These are phyloP conservation scores for Areca catechu DNA, from an alignment of 176 grass and related monocot genomes.

Conservation along the genomic window DNA sequence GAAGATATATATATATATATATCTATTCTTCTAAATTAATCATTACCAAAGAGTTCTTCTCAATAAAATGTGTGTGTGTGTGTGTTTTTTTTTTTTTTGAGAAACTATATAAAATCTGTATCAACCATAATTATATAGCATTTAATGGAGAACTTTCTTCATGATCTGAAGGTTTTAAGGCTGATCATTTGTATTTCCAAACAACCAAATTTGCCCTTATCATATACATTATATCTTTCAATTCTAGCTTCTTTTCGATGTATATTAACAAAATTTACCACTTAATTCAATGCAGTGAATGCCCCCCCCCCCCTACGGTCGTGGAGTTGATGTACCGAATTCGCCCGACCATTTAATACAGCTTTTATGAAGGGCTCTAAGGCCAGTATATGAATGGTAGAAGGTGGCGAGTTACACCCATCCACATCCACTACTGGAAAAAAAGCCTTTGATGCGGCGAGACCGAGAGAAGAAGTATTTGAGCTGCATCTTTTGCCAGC, in stretches of 20 bases:
- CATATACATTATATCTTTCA: too few species aligned
- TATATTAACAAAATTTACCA: too few species aligned
- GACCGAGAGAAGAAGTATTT: not conserved
- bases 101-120: not conserved
- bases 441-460: not conserved
- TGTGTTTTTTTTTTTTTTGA: too few species aligned
- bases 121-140: not conserved
- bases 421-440: not conserved
- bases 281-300: too few species aligned
- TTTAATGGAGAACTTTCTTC: not conserved
- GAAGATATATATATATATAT: too few species aligned
- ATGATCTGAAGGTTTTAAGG: not conserved
- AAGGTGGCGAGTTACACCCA: not conserved
- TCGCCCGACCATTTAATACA: too few species aligned
- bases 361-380: too few species aligned
- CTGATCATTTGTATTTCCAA: not conserved
- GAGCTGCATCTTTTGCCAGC: not conserved
- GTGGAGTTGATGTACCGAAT: too few species aligned
- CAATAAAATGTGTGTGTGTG: too few species aligned
- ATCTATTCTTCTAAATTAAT: not conserved
- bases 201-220: not conserved
- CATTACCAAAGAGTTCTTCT: not conserved
- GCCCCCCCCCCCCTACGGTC: too few species aligned
- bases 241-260: too few species aligned
- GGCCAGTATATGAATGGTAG: too few species aligned